A percentile compares a stretch with the other conserved stretches of the same genome.
phyloP scores from a whole-genome alignment of 2,329 filamentous ascomycete species.

The Zasmidium angulare region DNA sequence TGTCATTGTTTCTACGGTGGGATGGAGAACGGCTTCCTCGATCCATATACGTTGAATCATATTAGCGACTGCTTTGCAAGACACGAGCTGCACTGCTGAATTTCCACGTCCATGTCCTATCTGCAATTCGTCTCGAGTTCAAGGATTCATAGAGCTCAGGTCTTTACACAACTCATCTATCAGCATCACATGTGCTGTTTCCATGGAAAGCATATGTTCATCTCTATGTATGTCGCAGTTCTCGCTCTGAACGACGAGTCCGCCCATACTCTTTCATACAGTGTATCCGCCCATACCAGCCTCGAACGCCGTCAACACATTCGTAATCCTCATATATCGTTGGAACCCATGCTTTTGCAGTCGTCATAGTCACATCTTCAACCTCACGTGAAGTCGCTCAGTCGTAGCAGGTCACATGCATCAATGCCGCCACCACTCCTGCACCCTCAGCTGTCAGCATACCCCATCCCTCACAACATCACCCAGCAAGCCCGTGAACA shows the following conservation, averaged over 20 bases:
- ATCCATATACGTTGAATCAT: neutral
- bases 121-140: too few species aligned
- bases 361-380: neutral
- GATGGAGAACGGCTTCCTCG: neutral
- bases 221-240: too few species aligned
- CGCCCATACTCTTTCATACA: too few species aligned
- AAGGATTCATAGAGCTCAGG: too few species aligned
- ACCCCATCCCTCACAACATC: neutral
- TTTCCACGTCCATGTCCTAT: too few species aligned
- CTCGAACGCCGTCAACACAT: neutral
- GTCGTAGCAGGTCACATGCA: neutral
- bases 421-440: constrained; percentile 15
- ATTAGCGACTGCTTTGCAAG: too few species aligned
- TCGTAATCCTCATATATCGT: neutral
- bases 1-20: neutral
- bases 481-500: neutral
- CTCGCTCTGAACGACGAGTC: too few species aligned
- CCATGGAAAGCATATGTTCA: too few species aligned
- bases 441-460: neutral
- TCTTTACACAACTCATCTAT: too few species aligned
- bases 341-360: neutral
- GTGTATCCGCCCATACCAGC: too few species aligned
- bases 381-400: neutral
- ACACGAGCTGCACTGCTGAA: too few species aligned
- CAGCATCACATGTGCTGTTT: too few species aligned